A percentile compares a stretch with the other conserved stretches of the same genome.
These are phyloP conservation scores for Typha latifolia DNA, from an alignment of 176 grass and related monocot species.

Conservation along the genomic window DNA sequence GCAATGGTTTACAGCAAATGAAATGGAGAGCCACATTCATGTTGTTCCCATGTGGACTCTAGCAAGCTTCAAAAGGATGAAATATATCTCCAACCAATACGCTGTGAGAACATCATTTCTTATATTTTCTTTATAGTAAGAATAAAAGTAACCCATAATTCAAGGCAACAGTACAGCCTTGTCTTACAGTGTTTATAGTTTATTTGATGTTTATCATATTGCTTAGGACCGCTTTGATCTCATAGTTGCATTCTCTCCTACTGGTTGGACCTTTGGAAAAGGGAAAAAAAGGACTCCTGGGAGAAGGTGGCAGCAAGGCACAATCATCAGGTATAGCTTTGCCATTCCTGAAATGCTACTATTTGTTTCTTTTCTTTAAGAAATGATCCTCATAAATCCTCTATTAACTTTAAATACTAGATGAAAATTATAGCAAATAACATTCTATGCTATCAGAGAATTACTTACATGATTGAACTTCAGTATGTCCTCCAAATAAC, in stretches of 20 bases:
- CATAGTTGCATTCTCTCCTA: conserved; percentile 88
- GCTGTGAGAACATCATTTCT: conserved; percentile 36
- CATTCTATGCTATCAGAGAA: no score
- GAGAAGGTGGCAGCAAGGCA: conserved; percentile 82
- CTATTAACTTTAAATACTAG: no score
- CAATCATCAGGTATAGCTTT: conserved; percentile 64
- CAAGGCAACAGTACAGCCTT: no score
- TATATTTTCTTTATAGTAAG: not conserved
- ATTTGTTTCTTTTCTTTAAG: not conserved
- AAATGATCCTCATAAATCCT: not conserved
- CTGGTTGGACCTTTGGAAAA: conserved; percentile 94
- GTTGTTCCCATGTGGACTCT: conserved; percentile 97
- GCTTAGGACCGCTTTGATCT: conserved; percentile 62
- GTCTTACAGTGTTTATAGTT: not conserved
- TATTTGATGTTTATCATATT: conserved; percentile 13
- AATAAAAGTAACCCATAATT: not conserved
- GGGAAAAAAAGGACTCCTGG: conserved; percentile 72
- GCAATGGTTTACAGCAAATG: conserved; percentile 86
- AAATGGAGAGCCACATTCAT: conserved; percentile 89
- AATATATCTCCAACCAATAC: conserved; percentile 75
- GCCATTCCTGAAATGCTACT: not conserved
- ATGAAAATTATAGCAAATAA: no score
- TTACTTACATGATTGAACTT: no score
- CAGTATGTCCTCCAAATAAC: no score
- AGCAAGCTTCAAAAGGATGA: conserved; percentile 91